Evolutionary conservation across 805 yeast genomes (phyloP), one percentile per base, ranked within the genome.

Genomic region (Diddensiella caesifluorescens): DNA sequence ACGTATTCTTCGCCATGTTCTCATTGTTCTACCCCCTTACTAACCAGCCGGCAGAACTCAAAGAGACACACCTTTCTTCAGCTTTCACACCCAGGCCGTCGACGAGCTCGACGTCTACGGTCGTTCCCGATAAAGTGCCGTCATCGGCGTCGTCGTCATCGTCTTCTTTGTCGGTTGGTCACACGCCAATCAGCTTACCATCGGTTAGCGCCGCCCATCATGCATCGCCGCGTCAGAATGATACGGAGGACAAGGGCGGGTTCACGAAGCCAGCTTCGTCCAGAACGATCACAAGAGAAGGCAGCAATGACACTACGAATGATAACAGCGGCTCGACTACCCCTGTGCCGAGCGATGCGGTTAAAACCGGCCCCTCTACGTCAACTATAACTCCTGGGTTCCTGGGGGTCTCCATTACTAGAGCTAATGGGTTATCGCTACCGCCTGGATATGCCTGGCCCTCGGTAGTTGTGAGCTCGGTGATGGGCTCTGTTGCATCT

Each of bases 41-140:
- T n/a, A n/a, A n/a, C n/a, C n/a, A n/a, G n/a, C n/a, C n/a, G n/a
- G 7, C 36, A 60, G 64, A 67, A 54, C 62, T 67, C 42, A 65
- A 67, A 44, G 71, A 67, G 38, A 64, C 70, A 18, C 67, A 63
- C 32, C 44, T 64, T 34, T 59, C 65, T 22, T 48, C 59, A 20
- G 42, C 53, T 9, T 48, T 48, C 31, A 38, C 50, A 9, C 50
- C 59, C 9, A 41, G 55, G 30, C 48, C 55, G 15, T 47, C 58
- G 21, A 45, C 59, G 9, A 37, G 37, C 28, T 45, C 50, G 35
- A 42, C 50, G 10, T 44, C 50, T 18, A 42, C 48, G 26, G 32
- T 45, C 30, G 35, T 26, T 12, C 35, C 35, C 12, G 39, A 18
- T 12, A 38, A 28, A 26, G 15, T 22, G 12, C 15, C 15, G 7